Conservation (phyloP, 2,329 filamentous ascomycete species). For the Apiospora hydei region DNA sequence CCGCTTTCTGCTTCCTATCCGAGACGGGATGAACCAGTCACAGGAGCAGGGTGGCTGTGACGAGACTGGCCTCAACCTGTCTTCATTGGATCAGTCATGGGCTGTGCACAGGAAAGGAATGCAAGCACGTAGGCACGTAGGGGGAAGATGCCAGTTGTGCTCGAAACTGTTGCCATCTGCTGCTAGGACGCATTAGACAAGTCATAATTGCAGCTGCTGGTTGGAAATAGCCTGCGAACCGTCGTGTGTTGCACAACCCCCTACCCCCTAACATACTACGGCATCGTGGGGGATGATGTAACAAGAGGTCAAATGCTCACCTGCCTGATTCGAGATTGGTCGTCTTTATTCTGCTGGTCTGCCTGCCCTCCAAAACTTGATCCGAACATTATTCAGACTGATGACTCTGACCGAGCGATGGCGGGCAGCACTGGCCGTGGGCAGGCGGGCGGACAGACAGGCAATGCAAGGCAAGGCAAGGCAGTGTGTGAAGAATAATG, state of each 20-base stretch:
- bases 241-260: conserved; percentile 16
- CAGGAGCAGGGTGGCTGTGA: conserved; percentile 19
- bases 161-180: not conserved
- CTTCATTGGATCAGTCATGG: conserved; percentile 15
- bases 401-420: not conserved
- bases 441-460: not conserved
- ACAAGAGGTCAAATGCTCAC: conserved; percentile 1
- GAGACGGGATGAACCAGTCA: conserved; percentile 23
- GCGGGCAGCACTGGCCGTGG: too few relatives aligned
- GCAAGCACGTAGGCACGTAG: not conserved
- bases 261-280: not conserved
- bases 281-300: conserved; percentile 16
- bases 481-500: not conserved
- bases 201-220: conserved; percentile 13
- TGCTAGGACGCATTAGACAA: conserved; percentile 5
- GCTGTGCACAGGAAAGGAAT: conserved; percentile 12
- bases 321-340: not conserved
- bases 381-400: not conserved
- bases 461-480: not conserved
- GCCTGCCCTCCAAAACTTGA: not conserved
- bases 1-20: conserved; percentile 8
- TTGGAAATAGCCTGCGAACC: conserved; percentile 16
- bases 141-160: not conserved
- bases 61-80: conserved; percentile 15
- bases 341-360: not conserved